Evolutionary conservation across 805 yeast species (phyloP), one percentile per base, ranked within the genome.

Genomic region (Kuraishia piskuri): DNA sequence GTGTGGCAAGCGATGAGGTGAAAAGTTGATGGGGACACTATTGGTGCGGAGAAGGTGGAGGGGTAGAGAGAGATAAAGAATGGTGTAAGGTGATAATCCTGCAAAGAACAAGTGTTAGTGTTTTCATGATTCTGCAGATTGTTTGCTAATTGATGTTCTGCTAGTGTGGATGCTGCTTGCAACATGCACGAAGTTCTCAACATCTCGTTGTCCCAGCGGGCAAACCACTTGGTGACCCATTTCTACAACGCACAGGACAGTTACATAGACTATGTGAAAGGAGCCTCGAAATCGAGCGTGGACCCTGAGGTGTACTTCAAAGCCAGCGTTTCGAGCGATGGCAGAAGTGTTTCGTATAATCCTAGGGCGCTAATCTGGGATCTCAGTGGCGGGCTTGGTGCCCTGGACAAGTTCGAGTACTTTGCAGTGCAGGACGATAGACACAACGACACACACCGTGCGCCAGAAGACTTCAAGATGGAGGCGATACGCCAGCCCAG

Each of bases 331-430:
- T 68, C 71, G 37, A 54, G 57, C 2, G 56, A 72, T 47, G 66
- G 73, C 8, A 76, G 76, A 52, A 67, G 79, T 0, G 77, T 78
- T 0, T 78, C 82, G n/a, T 89, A 82, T 63, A 75, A 85, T n/a
- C 98, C 99, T 1, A 70, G 98, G 53, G 80, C 88, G 0, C 61
- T 90, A 37, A 61, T 90, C n/a, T 89, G 91, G 84, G 98, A 94
- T 57, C 77, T 83, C 49, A 71, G 76, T 21, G 84, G 86, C 50
- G 96, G 96, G 0, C 79, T 76, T 61, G 97, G 97, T 0, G 71
- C 89, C 0, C 66, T 88, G 48, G 77, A 80, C 1, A 75, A 73
- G 54, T 76, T 68, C 61, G 86, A 82, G 53, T 82, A 79, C 56
- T 69, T 68, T 21, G 59, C 62, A 7, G 60, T 58, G 1, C 51